phyloP scores from a whole-genome alignment of 345 rosid species.

The Hibiscus syriacus region DNA sequence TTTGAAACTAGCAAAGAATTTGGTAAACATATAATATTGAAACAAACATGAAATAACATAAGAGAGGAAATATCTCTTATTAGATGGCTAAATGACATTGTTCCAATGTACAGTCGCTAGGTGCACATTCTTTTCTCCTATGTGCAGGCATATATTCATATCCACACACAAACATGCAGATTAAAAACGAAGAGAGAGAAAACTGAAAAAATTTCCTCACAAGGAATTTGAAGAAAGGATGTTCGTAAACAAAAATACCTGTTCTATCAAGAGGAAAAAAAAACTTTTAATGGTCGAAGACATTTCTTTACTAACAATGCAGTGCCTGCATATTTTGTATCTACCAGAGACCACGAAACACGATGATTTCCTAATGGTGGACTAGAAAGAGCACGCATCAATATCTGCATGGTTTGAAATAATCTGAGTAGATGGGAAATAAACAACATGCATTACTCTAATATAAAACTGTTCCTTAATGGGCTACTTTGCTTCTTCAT shows the following conservation, averaged over 20 bases:
- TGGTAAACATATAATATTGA: not conserved
- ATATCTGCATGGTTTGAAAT: slow-evolving; percentile 40
- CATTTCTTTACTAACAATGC: slow-evolving; percentile 83
- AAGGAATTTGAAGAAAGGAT: slow-evolving; percentile 1
- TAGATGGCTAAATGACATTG: not conserved
- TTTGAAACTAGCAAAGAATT: slow-evolving; percentile 45
- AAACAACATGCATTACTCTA: slow-evolving; percentile 5
- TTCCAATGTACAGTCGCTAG: not conserved
- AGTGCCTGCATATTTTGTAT: slow-evolving; percentile 95
- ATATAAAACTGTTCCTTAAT: not conserved
- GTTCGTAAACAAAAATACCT: slow-evolving; percentile 33
- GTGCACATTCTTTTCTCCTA: not conserved
- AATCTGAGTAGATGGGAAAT: not conserved
- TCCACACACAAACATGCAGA: not conserved
- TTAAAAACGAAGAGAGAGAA: not conserved
- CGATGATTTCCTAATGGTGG: slow-evolving; percentile 65
- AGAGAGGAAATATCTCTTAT: not conserved
- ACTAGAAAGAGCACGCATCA: slow-evolving; percentile 72
- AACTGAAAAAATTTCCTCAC: not conserved
- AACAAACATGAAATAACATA: not conserved
- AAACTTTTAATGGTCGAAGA: slow-evolving; percentile 51
- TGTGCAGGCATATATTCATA: not conserved
- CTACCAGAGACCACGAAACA: slow-evolving; percentile 97
- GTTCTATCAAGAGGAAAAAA: slow-evolving; percentile 64
- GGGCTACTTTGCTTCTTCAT: not conserved